phyloP scores from a whole-genome alignment of 2,329 filamentous ascomycete species.

The Ascochyta viciae-villosae region DNA sequence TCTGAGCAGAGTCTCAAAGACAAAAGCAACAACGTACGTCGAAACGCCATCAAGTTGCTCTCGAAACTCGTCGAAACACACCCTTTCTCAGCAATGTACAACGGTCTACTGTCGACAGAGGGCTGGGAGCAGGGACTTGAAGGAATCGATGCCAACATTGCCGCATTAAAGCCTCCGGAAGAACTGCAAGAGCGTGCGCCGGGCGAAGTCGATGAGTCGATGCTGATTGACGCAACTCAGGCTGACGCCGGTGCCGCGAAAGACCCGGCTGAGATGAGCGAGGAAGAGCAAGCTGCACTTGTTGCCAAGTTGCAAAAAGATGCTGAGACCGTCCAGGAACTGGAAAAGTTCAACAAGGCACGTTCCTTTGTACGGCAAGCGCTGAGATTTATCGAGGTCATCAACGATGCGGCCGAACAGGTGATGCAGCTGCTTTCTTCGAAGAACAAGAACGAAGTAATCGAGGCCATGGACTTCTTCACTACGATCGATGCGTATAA shows the following conservation, averaged over 20 bases:
- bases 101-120: constrained; percentile 75
- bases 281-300: constrained; percentile 76
- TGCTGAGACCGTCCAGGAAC: constrained; percentile 85
- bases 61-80: constrained; percentile 90
- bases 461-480: constrained; percentile 99
- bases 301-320: constrained; percentile 84
- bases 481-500: constrained; percentile 95
- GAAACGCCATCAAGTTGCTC: constrained; percentile 93
- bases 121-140: constrained; percentile 87
- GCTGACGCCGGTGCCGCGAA: constrained; percentile 59
- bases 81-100: constrained; percentile 75
- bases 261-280: constrained; percentile 72
- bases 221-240: constrained; percentile 90
- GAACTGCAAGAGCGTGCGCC: constrained; percentile 72
- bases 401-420: constrained; percentile 80
- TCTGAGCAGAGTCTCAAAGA: constrained; percentile 91
- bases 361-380: constrained; percentile 93
- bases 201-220: constrained; percentile 74
- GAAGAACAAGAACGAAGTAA: constrained; percentile 97
- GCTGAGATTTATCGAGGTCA: constrained; percentile 88
- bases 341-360: constrained; percentile 86
- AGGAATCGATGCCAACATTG: constrained; percentile 81
- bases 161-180: constrained; percentile 79
- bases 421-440: constrained; percentile 90
- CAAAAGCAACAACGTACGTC: constrained; percentile 95